Evolutionary conservation across 1,139 yeast genomes (phyloP), one percentile per base, ranked within the genome.

Genomic region (Blastobotrys proliferans): DNA sequence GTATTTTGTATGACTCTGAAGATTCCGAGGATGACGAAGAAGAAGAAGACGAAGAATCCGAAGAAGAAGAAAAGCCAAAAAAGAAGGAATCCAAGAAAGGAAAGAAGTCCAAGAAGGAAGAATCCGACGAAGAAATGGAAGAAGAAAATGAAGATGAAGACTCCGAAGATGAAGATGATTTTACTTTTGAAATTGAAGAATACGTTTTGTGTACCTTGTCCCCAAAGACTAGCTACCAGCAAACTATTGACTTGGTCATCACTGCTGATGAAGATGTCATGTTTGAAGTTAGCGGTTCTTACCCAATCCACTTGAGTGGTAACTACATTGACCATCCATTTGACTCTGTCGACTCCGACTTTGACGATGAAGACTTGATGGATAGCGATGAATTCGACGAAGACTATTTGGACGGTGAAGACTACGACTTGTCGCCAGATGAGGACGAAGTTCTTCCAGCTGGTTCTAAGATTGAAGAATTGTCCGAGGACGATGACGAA

Each of bases 251-350:
- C 62, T 70, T 92, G 56, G 87, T 94, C 61, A 83, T 94, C 62
- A 76, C 83, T 49, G 95, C 97, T 58, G 94, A 83, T 62, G 98
- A 92, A 71, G 95, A 88, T 62, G 90, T 92, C 50, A 81, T 76
- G 73, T 92, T 92, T 63, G 94, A 87, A 60, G 97, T 86, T 49
- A 83, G 95, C 53, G 98, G 98, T 57, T 88, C 97, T 29, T 88
- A 87, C 72, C 84, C 95, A 56, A 74, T 92, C 55, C 94, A 90
- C 67, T 74, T 92, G 61, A 76, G 87, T 57, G 99, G 99, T 73
- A 90, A 92, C 81, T 87, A 83, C 70, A 83, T 92, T 62, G 94
- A 85, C 63, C 96, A 88, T 68, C 97, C 97, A 65, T 88, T 81
- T 54, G 94, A 83, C 55, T 83, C 76, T 44, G 82, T 73, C 30